These are phyloP conservation scores for Prosopis cineraria DNA, from an alignment of 306 rosid species.

Conservation along the genomic window DNA sequence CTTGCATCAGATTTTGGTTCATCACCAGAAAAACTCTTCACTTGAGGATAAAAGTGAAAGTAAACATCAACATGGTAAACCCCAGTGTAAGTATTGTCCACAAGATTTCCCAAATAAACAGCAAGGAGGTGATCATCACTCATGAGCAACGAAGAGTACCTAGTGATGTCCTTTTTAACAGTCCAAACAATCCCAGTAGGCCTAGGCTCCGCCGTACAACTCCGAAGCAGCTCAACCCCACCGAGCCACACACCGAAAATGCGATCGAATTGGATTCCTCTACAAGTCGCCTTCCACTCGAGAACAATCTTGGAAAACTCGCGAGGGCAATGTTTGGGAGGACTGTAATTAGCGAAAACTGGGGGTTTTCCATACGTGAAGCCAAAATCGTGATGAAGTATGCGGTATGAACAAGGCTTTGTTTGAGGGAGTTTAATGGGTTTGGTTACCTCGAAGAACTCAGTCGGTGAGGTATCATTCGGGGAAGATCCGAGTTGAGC, in stretches of 20 bases:
- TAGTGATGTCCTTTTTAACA: conserved; percentile 77
- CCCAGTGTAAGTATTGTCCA: conserved; percentile 73
- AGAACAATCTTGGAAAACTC: conserved; percentile 65
- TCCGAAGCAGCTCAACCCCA: conserved; percentile 84
- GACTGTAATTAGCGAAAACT: conserved; percentile 59
- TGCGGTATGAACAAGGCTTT: conserved; percentile 60
- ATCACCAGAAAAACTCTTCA: background rate
- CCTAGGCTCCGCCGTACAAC: conserved; percentile 94
- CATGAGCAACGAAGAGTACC: conserved; percentile 70
- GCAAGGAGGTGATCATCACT: conserved; percentile 65
- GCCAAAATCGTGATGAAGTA: conserved; percentile 79
- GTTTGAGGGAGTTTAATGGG: conserved; percentile 65
- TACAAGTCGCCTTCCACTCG: conserved; percentile 76
- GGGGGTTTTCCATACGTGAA: conserved; percentile 75
- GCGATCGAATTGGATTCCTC: conserved; percentile 85
- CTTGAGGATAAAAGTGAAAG: conserved; percentile 65
- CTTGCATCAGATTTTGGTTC: conserved; percentile 16
- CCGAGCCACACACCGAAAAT: conserved; percentile 96
- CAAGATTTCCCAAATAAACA: conserved; percentile 70
- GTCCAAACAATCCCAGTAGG: conserved; percentile 80
- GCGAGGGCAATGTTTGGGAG: conserved; percentile 60
- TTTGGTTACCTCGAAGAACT: conserved; percentile 73
- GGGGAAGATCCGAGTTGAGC: conserved; percentile 22
- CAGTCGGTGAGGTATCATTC: conserved; percentile 44
- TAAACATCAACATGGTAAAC: conserved; percentile 78